Evolutionary conservation across 805 yeast species (phyloP), one percentile per base, ranked within the genome.

Genomic region (Martiniozyma abietophila): DNA sequence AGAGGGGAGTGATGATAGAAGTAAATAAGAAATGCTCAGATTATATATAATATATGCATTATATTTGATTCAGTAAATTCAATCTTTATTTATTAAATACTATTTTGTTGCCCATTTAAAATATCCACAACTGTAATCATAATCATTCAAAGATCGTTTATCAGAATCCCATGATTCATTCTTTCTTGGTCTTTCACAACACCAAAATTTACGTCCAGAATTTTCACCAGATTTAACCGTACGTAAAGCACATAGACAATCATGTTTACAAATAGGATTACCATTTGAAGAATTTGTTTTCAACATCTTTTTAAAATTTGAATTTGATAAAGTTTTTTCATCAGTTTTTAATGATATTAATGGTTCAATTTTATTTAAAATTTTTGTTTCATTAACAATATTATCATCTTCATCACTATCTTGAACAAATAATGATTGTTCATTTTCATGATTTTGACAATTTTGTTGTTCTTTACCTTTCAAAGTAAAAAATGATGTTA

Each of bases 141-240:
- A 40, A 11, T n/a, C 35, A n/a, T n/a, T n/a, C 25, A 20, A 37
- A 36, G 38, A 42, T 12, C 21, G 11, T 16, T 22, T 30, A 11
- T 23, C 33, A 10, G 18, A 18, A 3, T 35, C 41, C 60, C 59
- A 55, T 2, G 48, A 35, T 6, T 42, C 51, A 11, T 39, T 38
- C 25, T 35, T 41, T 1, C 49, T 45, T 2, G 62, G 58, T 39
- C 61, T 55, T 0, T 59, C 40, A 47, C 80, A 74, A 16, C 69
- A 60, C 78, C 78, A 74, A 42, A 74, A 74, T 41, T 64, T 68
- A 34, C 56, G 60, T 0, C 78, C 78, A 25, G 58, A 64, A 38
- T 67, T 68, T 18, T 55, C 50, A 6, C 49, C 46, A 1, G 68
- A 65, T 42, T 51, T 61, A 0, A 74, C 70, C 0, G 71, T 63